A percentile compares a stretch with the other conserved stretches of the same genome.
Evolutionary conservation across 257 asterid genomes (phyloP).

Genomic region (Penstemon barbatus): DNA sequence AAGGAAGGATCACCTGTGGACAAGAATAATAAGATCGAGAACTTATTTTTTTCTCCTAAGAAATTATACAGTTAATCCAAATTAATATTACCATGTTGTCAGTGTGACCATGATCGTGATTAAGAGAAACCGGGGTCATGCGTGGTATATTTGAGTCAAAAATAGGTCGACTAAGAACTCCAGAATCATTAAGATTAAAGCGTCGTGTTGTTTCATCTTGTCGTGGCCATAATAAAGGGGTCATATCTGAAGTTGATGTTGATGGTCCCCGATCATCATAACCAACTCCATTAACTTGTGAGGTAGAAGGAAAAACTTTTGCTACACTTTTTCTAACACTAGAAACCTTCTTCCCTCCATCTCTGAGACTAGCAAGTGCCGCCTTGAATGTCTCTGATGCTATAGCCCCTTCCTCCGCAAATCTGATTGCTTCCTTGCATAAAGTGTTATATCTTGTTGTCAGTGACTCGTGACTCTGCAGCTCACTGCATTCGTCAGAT

Average conservation of each 20-base stretch:
- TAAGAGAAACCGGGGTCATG: conserved; percentile 60
- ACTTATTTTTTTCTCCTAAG: conserved; percentile 10
- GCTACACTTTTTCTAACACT: conserved; percentile 62
- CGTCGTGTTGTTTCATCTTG: conserved; percentile 62
- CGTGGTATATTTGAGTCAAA: conserved; percentile 48
- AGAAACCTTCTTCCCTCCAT: conserved; percentile 66
- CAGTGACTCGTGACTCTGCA: conserved; percentile 52
- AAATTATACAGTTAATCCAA: conserved; percentile 16
- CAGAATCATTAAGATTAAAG: conserved; percentile 65
- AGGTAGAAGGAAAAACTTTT: conserved; percentile 53
- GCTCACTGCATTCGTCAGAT: conserved; percentile 52
- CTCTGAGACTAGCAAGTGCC: conserved; percentile 63
- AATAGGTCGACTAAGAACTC: conserved; percentile 45
- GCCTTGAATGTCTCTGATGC: conserved; percentile 64
- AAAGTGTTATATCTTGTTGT: conserved; percentile 60
- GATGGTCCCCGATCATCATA: conserved; percentile 56
- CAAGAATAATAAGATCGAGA: conserved; percentile 21
- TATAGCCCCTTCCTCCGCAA: conserved; percentile 81
- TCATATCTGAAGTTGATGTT: conserved; percentile 42
- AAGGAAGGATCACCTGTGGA: conserved; percentile 68
- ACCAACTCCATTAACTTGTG: conserved; percentile 52
- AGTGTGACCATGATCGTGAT: conserved; percentile 46
- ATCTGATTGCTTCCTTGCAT: conserved; percentile 81
- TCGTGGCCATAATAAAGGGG: conserved; percentile 75
- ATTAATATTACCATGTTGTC: conserved; percentile 61